Percentiles rank a stretch among this genome's conserved stretches.
phyloP scores from a whole-genome alignment of 805 yeast species.

The Metschnikowia lochheadii region DNA sequence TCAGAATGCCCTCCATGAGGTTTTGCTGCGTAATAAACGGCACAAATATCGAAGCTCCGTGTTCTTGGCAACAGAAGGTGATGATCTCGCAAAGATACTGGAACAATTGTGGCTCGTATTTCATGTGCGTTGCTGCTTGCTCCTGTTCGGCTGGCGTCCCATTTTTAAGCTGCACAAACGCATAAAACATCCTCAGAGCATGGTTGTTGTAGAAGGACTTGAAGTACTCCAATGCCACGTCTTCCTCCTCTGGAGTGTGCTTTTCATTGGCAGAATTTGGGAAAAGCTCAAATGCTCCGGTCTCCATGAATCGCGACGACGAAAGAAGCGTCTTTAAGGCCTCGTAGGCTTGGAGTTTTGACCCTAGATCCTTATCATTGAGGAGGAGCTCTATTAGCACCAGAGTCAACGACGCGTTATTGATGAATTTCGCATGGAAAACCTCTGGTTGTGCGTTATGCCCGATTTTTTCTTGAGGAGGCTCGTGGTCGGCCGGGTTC shows the following conservation, averaged over 20 bases:
- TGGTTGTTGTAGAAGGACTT: constrained; percentile 58
- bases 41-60: constrained; percentile 53
- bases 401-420: constrained; percentile 56
- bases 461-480: not conserved
- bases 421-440: constrained; percentile 35
- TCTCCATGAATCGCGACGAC: constrained; percentile 28
- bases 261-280: constrained; percentile 9
- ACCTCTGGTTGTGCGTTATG: constrained; percentile 16
- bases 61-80: constrained; percentile 62
- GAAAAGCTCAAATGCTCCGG: constrained; percentile 8
- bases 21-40: constrained; percentile 60
- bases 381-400: constrained; percentile 57
- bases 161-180: constrained; percentile 37
- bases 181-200: constrained; percentile 54
- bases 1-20: constrained; percentile 52
- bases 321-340: constrained; percentile 74
- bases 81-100: constrained; percentile 68
- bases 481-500: constrained; percentile 11
- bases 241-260: constrained; percentile 8
- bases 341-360: constrained; percentile 79
- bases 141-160: not conserved
- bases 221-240: constrained; percentile 43
- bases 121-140: constrained; percentile 8
- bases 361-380: constrained; percentile 62
- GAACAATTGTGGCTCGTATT: constrained; percentile 40